Base-by-base conservation (phyloP, 73 alveolate species). In the Blepharisma japonicum region DNA sequence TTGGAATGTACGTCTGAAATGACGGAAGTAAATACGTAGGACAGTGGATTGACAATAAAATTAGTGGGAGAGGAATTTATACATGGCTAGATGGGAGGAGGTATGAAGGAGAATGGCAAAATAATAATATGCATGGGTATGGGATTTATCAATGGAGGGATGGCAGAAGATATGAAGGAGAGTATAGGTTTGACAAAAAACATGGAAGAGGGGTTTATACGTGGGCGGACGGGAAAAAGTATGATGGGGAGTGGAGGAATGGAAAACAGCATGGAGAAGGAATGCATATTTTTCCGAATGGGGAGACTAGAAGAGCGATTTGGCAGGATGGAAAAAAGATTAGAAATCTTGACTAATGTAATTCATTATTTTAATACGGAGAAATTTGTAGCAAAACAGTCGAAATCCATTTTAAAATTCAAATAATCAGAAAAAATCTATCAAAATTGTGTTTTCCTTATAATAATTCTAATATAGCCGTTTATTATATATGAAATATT, bases 131-230 rank as follows among this genome's bases (percentile, higher is more conserved):
- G 92, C 97, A 93, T 50, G 98, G 98, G 6, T 76, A 83, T 78
- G 98, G 98, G 7, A 81, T 87, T 53, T 96, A 89, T 72, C 78
- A 89, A 38, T 96, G 99, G 98, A 94, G 86, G 50, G 99, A 96
- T 86, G 99, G 99, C 39, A 89, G 98, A 67, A 89, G 86, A 68
- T 96, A 94, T 88, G 95, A 89, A 78, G 99, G 99, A 11, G 96
- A 94, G 80, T 96, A 94, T 82, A 70, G 85, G 78, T 83, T 78
- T 79, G 99, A 96, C 77, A 88, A 86, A 79, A 94, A 96, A 89
- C 91, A 86, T 56, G 99, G 99, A 5, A 89, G 81, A 78, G 99
- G 99, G 21, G 82, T 90, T 42, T 94, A 91, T 81, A 84, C 86
- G 14, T 96, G 98, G 97, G 90, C 93, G 46, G 96, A 96, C 70